Evolutionary conservation across 495 filamentous ascomycete genomes (phyloP), one percentile per base, ranked within the genome.

Genomic region (Lepidopterella palustris): DNA sequence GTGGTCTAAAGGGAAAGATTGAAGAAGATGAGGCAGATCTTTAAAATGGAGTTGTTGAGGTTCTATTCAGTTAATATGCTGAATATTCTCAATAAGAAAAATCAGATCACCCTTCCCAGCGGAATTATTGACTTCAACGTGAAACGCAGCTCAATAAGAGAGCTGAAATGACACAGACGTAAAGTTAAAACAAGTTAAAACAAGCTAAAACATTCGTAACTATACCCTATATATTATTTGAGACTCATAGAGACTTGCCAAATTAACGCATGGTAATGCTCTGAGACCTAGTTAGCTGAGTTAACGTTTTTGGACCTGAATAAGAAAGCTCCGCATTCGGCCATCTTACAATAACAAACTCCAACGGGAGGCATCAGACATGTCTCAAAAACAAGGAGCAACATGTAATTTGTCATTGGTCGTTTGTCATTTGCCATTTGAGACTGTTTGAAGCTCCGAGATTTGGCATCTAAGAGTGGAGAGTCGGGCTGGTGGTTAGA

Each of bases 241-340:
- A n/a, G n/a, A n/a, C n/a, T n/a, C 10, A 42, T 42, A 42, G 35
- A 4, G 9, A 24, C 23, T 50, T 50, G 47, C 15, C 5, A 13
- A 18, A 18, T 50, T 50, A 25, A 24, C 26, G 15, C 47, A 27
- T 9, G 47, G 24, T 25, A 11, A 9, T 26, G 20, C 18, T 25
- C 18, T 50, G 47, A 50, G 24, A 50, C 47, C 47, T 13, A 25
- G 21, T 3, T 4, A 25, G 21, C 23, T 23, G 21, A 27, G 20
- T 50, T 50, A 24, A 50, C 47, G 47, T 15, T 50, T 50, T 50
- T 50, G 47, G 47, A 24, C 26, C 20, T 50, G 47, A 50, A 50
- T 50, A 50, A 50, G 47, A 50, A 50, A 27, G 4, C 15, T 24
- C 21, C 21, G 5, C 4, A 13, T 8, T 25, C 23, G 21, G 47